Conservation (phyloP, 805 yeast species). For the Wickerhamia fluorescens region DNA sequence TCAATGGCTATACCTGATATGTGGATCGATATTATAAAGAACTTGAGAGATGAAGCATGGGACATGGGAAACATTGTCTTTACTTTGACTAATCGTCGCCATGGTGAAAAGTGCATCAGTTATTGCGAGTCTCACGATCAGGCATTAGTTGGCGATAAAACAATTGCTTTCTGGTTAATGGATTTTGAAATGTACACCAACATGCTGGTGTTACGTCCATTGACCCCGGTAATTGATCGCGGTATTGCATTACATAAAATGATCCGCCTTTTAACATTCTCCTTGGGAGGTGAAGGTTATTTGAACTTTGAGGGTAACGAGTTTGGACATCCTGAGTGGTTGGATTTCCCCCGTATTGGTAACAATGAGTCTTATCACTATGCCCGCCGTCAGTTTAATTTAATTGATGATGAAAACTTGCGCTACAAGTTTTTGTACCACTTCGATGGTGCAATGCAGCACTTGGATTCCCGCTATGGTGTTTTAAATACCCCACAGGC, state of each 20-base stretch:
- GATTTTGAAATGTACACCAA: conserved; percentile 97
- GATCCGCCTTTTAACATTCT: conserved; percentile 80
- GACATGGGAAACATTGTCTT: conserved; percentile 72
- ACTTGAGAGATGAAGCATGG: conserved; percentile 83
- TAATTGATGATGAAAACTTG: conserved; percentile 70
- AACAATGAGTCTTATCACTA: conserved; percentile 85
- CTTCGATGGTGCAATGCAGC: conserved; percentile 86
- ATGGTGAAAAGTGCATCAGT: conserved; percentile 81
- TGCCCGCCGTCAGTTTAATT: conserved; percentile 91
- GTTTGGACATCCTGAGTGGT: conserved; percentile 99
- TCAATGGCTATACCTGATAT: conserved; percentile 98
- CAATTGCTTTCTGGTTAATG: conserved; percentile 97
- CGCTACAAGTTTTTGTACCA: conserved; percentile 70
- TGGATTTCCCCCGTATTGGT: conserved; percentile 91
- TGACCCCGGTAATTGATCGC: conserved; percentile 76
- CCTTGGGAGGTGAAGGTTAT: conserved; percentile 96
- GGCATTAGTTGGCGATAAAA: conserved; percentile 95
- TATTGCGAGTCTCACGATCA: conserved; percentile 96
- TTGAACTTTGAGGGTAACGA: conserved; percentile 96
- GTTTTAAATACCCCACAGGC: conserved; percentile 71
- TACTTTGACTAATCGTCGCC: conserved; percentile 82
- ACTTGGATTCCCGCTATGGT: conserved; percentile 58
- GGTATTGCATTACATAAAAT: conserved; percentile 88
- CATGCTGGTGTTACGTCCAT: conserved; percentile 71
- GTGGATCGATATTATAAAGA: conserved; percentile 96